Evolutionary conservation across 1,284 basidiomycete species (phyloP), one percentile per base, ranked within the genome.

Genomic region (Naganishia sp.): DNA sequence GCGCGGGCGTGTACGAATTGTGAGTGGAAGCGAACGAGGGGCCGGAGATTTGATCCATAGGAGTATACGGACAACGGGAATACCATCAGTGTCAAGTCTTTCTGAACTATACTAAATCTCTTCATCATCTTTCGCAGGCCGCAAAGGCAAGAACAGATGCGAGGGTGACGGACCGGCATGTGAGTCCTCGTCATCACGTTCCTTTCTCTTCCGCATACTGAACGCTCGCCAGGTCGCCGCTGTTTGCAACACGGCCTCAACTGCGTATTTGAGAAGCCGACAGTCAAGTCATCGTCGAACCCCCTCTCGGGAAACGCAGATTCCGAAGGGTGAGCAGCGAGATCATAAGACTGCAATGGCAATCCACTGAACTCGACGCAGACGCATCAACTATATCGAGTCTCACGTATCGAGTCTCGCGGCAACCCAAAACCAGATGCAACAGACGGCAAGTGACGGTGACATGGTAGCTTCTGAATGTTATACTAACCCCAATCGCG

Each of bases 261-360:
- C 42, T 96, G 93, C 75, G 81, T 96, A 53, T 96, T 94, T 77
- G 94, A 94, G 79, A 95, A 94, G 79, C 91, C 91, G 72, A 88
- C 92, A 78, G 63, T 15, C 63, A 74, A 43, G 61, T 47, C 13
- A 67, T 72, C 23, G 56, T 23, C 23, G 5, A 42, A 42, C 43
- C 15, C 43, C 15, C 10, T 31, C 10, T 21, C 17, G 6, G 45
- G 55, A 6, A 53, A 62, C 49, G 49, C 28, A 11, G 65, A 51
- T 32, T 41, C n/a, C 7, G 42, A 54, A 52, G 31, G 49, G 42
- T 53, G 56, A 47, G 46, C 46, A 15, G 41, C 41, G 39, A 23
- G 18, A 1, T 55, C 46, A 9, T 10, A 15, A 10, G 41, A 32
- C 13, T 35, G 18, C 10, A 11, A n/a, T 13, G 42, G 43, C 17